Percentiles rank a stretch among this genome's conserved stretches.
These are phyloP conservation scores for Coix lacrymajobi DNA, from an alignment of 176 grass and related monocot species.

Conservation along the genomic window DNA sequence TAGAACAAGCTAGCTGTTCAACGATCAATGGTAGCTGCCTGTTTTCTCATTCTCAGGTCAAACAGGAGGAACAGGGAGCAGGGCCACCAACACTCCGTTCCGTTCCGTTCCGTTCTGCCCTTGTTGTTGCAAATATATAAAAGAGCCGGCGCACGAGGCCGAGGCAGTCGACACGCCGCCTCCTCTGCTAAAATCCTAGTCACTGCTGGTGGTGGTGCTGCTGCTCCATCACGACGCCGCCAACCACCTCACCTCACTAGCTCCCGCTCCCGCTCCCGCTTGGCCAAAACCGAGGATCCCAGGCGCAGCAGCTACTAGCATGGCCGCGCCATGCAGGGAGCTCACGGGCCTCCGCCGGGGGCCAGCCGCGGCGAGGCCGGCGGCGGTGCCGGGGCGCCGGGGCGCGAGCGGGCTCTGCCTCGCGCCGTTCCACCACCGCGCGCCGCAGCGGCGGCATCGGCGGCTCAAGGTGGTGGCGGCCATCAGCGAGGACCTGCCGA, in stretches of 20 bases:
- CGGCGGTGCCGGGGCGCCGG: neutral
- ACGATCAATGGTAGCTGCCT: neutral
- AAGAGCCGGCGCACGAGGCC: neutral
- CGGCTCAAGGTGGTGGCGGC: conserved; percentile 41
- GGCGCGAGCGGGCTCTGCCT: conserved; percentile 42
- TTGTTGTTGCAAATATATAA: conserved; percentile 24
- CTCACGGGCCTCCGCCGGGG: conserved; percentile 11
- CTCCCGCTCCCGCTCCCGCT: neutral
- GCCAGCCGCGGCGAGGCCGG: neutral
- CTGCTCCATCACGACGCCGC: neutral
- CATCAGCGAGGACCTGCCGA: conserved; percentile 72
- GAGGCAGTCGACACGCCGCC: neutral
- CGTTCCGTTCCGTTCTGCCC: neutral
- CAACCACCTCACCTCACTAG: conserved; percentile 10
- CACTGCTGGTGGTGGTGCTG: neutral
- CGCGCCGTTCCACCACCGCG: conserved; percentile 5
- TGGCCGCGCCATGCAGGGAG: conserved; percentile 46
- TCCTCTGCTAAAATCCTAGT: neutral
- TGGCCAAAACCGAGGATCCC: conserved; percentile 13
- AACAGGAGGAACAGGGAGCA: neutral
- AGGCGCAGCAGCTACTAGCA: neutral
- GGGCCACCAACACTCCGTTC: neutral
- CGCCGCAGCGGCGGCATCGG: neutral
- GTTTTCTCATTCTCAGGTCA: neutral
- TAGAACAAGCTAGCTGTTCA: neutral